Base-by-base conservation (phyloP, 345 rosid species). In the Aquilaria malaccensis region DNA sequence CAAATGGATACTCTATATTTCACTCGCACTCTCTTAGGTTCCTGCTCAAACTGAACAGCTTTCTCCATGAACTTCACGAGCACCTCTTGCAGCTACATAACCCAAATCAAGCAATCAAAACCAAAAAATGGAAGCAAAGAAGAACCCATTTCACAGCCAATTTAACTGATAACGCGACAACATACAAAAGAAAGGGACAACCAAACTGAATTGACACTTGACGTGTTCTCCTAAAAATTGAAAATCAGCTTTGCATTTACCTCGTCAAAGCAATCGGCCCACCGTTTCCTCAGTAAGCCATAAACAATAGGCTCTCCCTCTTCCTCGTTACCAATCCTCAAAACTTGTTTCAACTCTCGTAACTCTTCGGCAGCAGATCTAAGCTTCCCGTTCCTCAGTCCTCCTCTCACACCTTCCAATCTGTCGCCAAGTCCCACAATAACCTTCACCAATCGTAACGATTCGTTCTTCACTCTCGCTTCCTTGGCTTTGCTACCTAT, bases 51-150 rank as follows among this genome's bases (percentile, higher is more conserved):
- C 67, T 5, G 76, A 70, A 94, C 89, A 37, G 95, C 99, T 61
- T 62, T 80, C 53, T 75, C 92, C 88, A 85, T 73, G 57, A 88
- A 78, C 67, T 66, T 86, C 41, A 76, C 81, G 48, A 94, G 87
- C 78, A 88, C 56, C 62, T 82, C 89, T 90, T 91, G 99, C 76
- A 94, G 83, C 99, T 94, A 71, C 88, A 90, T 4, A 83, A 83
- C 81, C 81, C 76, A 83, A 86, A 77, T 71, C 74, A 74, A 32
- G 77, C 67, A 70, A 69, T 74, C 67, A 70, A 5, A 1, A 37
- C 43, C 43, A 37, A 37, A 37, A 50, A 77, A 77, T 61, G 66
- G 7, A 9, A 9, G 43, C 5, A 37, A 37, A 9, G 43, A 37
- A 37, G 2, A 4, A 9, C 43, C 43, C 43, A 37, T 37, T 2